Percentiles rank a stretch among this genome's conserved stretches.
Conservation (phyloP, 805 yeast genomes). For the Saccharomyces jurei region DNA sequence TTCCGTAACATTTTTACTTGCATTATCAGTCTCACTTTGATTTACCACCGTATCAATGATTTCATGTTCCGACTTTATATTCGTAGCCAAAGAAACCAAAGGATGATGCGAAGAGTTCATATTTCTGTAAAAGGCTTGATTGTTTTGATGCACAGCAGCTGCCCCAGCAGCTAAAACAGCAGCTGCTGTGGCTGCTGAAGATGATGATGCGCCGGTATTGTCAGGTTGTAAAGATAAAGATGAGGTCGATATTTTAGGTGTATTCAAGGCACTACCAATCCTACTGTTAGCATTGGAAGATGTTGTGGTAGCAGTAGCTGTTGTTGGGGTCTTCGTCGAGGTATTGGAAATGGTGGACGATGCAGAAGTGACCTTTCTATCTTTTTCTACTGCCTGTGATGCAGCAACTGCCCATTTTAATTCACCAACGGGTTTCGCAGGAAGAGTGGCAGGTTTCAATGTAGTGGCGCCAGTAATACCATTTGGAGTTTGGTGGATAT, state of each 20-base stretch:
- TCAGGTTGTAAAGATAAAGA: conserved; percentile 3
- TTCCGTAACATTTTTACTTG: neutral
- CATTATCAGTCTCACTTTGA: neutral
- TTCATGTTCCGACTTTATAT: neutral
- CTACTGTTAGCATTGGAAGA: neutral
- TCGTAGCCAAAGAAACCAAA: conserved; percentile 2
- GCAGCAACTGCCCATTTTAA: conserved; percentile 52
- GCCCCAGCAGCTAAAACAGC: conserved; percentile 24
- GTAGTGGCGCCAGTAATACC: conserved; percentile 28
- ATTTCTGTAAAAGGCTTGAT: conserved; percentile 15
- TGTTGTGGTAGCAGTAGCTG: neutral
- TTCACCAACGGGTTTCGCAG: conserved; percentile 45
- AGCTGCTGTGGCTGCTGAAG: conserved; percentile 19
- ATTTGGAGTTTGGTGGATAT: conserved; percentile 27
- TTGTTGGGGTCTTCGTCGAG: neutral
- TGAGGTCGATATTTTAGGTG: conserved; percentile 16
- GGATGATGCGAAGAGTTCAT: conserved; percentile 5
- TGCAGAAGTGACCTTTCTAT: conserved; percentile 11
- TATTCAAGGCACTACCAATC: conserved; percentile 10
- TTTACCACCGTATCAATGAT: neutral
- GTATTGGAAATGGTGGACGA: conserved; percentile 2
- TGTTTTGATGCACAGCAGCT: conserved; percentile 19
- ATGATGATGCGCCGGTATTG: conserved; percentile 3
- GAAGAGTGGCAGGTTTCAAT: conserved; percentile 47
- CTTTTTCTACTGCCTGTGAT: conserved; percentile 29